Base-by-base conservation (phyloP, 441 rosid genomes). In the Geranium incanum region DNA sequence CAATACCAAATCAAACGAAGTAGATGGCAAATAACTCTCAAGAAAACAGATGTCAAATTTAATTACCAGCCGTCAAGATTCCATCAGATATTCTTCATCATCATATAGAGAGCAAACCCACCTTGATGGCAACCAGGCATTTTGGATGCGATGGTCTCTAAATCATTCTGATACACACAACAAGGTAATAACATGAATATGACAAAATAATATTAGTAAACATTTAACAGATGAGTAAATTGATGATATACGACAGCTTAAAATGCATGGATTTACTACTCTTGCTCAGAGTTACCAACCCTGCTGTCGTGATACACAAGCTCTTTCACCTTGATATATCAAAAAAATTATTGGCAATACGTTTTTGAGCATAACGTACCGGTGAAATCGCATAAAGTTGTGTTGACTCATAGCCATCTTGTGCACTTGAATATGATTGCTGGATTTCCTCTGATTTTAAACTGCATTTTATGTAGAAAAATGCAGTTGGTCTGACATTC, bases 81-180 rank as follows among this genome's bases (percentile, higher is more conserved):
- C 50, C 73, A 41, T 78, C 78, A 78, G 39, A 38, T 70, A 65
- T 80, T 81, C 74, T 78, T 77, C 73, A 23, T 87, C 84, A 83
- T 77, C 77, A 86, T 84, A 72, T 87, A 91, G 11, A 93, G 93
- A 62, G 95, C 89, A 72, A 86, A 82, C 63, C 97, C 97, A 77
- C 97, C 98, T 66, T 80, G 89, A 83, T 93, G 96, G 83, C 97
- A 91, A 65, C 96, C 97, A 0, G 98, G 98, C 98, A 93, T 91
- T 80, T 82, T 85, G 6, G 81, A 76, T 57, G 87, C 55, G 95
- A 88, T 86, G 64, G 69, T 79, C 85, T 87, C 85, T 73, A 93
- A 68, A 60, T 88, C 93, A 66, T 66, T 76, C 97, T 93, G 88
- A 72, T 72, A 28, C 15, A 45, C 48, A 66, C 41, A 75, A 73